Evolutionary conservation across 140 eudicot genomes (phyloP).

Genomic region (Ambrosia hybrid): DNA sequence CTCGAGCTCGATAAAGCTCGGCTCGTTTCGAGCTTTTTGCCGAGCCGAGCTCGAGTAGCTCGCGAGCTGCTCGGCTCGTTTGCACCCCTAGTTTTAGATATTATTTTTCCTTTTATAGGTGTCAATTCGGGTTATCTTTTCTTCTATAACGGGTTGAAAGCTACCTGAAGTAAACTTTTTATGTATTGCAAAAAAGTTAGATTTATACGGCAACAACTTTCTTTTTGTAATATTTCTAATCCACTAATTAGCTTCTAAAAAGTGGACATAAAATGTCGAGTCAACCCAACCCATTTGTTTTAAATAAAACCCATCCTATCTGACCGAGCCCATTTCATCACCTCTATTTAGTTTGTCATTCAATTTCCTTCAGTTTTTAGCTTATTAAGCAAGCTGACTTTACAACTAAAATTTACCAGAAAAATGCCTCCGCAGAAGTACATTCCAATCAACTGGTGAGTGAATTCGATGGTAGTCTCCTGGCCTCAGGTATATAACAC

Average conservation of each 20-base stretch:
- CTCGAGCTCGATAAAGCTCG: too few species aligned
- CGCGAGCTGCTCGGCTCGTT: too few species aligned
- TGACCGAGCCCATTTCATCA: not conserved
- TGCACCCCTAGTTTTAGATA: not conserved
- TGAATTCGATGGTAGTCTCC: slow-evolving; percentile 98
- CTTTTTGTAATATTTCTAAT: not conserved
- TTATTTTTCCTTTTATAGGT: not conserved
- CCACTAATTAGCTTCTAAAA: not conserved
- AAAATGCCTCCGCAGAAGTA: slow-evolving; percentile 80
- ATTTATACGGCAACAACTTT: not conserved
- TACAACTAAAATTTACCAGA: slow-evolving; percentile 49
- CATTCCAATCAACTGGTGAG: slow-evolving; percentile 95
- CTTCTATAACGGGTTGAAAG: not conserved
- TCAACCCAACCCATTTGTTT: not conserved
- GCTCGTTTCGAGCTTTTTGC: too few species aligned
- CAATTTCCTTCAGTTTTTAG: not conserved
- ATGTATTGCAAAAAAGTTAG: not conserved
- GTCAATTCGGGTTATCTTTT: not conserved
- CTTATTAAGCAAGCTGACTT: not conserved
- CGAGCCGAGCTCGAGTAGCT: too few species aligned
- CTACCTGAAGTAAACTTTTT: not conserved
- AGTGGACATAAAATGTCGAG: slow-evolving; percentile 5
- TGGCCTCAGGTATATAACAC: slow-evolving; percentile 89
- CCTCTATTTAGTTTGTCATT: not conserved
- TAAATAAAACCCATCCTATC: not conserved